Evolutionary conservation across 2,329 filamentous ascomycete genomes (phyloP), one percentile per base, ranked within the genome.

Genomic region (Sporothrix globosa): DNA sequence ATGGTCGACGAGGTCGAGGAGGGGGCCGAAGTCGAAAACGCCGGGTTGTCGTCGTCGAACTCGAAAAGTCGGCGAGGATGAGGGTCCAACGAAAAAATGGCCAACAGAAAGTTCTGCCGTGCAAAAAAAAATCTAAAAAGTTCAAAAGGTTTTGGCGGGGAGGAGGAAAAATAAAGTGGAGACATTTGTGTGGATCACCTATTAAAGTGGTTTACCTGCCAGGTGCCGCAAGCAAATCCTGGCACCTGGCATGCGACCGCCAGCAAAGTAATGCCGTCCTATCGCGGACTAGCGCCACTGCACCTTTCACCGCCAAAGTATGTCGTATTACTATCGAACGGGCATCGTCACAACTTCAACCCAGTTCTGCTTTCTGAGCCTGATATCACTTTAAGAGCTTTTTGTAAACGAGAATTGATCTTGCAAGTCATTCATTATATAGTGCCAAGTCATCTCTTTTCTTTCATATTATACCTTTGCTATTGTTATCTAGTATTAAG

Each of bases 81-180:
- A 61, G 56, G 56, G 56, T 61, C 56, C 56, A 61, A 39, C 39
- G 41, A 68, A 54, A 68, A 61, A 61, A 61, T 61, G 56, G 54
- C 30, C 54, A 50, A 48, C n/a, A 27, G 41, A 72, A 72, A 70
- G 67, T 53, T 46, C 67, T 34, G 46, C 34, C 48, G 17, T n/a
- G 53, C 65, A 48, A 63, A 63, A 63, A 63, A 68, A 54, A 65
- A 61, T 44, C 21, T 34, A 21, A 69, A 69, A 70, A 70, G 68
- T 67, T 19, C 48, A 44, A 72, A 71, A 73, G 70, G 68, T 50
- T 39, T 52, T 67, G 67, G 71, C 60, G 60, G 71, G 68, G 69
- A 63, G 56, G 56, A 61, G 56, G 39, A 56, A 44, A 34, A 66
- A 66, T 63, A 66, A 66, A 50, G 44, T 66, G 44, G 44, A 13